Evolutionary conservation across 306 rosid genomes (phyloP), one percentile per base, ranked within the genome.

Genomic region (Begonia loranthoides): DNA sequence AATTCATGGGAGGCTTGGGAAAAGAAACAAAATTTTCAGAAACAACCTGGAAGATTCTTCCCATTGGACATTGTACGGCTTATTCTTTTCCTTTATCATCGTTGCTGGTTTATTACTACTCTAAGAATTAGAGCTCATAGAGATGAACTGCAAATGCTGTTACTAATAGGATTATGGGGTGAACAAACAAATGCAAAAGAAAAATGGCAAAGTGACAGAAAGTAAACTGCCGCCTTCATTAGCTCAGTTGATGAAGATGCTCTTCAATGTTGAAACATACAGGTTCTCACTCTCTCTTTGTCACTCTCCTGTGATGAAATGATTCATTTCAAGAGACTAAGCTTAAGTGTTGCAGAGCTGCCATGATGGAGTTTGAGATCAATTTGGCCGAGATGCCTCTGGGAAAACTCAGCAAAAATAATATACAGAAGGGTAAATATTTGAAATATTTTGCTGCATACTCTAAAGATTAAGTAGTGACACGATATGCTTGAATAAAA

Each of bases 1-100:
- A 90, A 90, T 66, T 66, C 92, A 45, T 90, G 94, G 97, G 97
- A 90, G 76, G 94, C 97, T n/a, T 90, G 97, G 97, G 94, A 80
- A 61, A 70, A 66, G 66, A 73, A 77, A 45, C 73, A 70, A 73
- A 73, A 76, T 45, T 82, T 90, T 64, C 77, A 78, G 74, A 90
- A 90, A 80, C 85, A 82, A 69, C 95, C 97, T 50, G 97, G 97
- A 65, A 74, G 77, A 80, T 90, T 90, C 70, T 90, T 85, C 69
- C 97, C 97, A 15, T 66, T 90, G 81, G 97, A 85, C 54, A 85
- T 90, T 51, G 97, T 90, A 85, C 60, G 22, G n/a, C 52, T 63
- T 51, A 24, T 54, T 34, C 53, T 49, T 21, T 12, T 48, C 53
- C 15, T 45, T 15, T 16, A 14, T 0, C 13, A 19, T 24, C 51